phyloP scores from a whole-genome alignment of 306 rosid genomes.

The Prunus davidiana region DNA sequence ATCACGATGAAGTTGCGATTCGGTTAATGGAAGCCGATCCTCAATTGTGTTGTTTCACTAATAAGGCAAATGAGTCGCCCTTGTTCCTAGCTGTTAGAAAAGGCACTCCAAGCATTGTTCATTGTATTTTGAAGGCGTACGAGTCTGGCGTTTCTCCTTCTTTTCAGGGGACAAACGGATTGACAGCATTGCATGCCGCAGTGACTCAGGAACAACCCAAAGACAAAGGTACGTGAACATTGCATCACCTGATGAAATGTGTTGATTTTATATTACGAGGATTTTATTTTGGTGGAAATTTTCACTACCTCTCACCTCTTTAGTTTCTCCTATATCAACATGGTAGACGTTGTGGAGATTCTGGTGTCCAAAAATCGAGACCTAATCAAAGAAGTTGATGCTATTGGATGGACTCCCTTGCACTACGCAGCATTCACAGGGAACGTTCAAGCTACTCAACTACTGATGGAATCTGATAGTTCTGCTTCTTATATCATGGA shows the following conservation, averaged over 20 bases:
- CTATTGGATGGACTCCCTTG: conserved; percentile 14
- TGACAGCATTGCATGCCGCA: conserved; percentile 26
- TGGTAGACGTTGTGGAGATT: background rate
- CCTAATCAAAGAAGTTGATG: background rate
- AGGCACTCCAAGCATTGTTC: background rate
- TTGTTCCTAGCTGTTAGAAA: conserved; percentile 9
- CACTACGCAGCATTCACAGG: conserved; percentile 18
- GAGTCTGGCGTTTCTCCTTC: background rate
- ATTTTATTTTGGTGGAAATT: too few species aligned
- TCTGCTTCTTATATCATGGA: background rate
- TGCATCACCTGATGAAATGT: too few species aligned
- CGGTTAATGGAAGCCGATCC: too few species aligned
- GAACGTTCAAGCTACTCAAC: background rate
- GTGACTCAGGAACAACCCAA: background rate
- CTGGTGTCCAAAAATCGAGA: background rate
- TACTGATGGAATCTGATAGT: background rate
- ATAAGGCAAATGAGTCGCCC: conserved; percentile 3
- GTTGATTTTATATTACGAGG: background rate
- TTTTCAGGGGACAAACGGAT: conserved; percentile 8
- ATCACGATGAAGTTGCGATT: background rate
- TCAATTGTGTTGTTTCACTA: background rate
- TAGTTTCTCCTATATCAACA: background rate
- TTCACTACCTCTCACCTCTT: too few species aligned
- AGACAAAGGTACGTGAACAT: background rate
- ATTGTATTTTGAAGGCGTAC: background rate